Base-by-base conservation (phyloP, 257 asterid genomes). In the Eucommia ulmoides region DNA sequence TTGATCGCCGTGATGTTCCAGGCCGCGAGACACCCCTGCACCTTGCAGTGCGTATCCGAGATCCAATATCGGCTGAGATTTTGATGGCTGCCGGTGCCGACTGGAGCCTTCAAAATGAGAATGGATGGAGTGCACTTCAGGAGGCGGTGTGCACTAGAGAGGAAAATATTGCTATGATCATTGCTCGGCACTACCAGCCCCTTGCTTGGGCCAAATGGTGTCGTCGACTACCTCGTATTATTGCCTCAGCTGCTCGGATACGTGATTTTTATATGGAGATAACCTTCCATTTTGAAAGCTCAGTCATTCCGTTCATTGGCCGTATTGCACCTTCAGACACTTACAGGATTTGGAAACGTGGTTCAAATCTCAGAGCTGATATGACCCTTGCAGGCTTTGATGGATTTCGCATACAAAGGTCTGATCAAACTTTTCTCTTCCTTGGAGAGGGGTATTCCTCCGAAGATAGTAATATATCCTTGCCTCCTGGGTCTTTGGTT, bases 171-270 rank as follows among this genome's bases (percentile, higher is more conserved):
- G 94, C 97, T 45, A 77, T 86, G 99, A 86, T 86, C 62, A 91
- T 91, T 65, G 97, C 99, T 21, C 60, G 95, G 45, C 89, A 91
- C 55, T 91, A 83, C 62, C 99, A 91, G 75, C 94, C 99, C 41
- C 96, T 91, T 68, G 99, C 97, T 20, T 91, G 99, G 99, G 99
- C 96, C 9, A 91, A 91, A 64, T 91, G 99, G 99, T 91, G 99
- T 59, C 86, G 97, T 14, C 75, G 99, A 65, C 96, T 91, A 61
- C 99, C 99, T n/a, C 79, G 99, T 71, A 81, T 91, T 55, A 84
- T 91, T 53, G 96, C 94, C 46, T 91, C 99, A 1, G 73, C 89
- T 1, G 23, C 80, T 33, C 78, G 99, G 53, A 91, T 91, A 20
- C 94, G 93, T 63, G 97, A 91, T 60, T 91, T 91, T 60, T 86